A percentile compares a stretch with the other conserved stretches of the same genome.
These are phyloP conservation scores for Umbilicus rupestris DNA, from an alignment of 164 flowering plant species.

Conservation along the genomic window DNA sequence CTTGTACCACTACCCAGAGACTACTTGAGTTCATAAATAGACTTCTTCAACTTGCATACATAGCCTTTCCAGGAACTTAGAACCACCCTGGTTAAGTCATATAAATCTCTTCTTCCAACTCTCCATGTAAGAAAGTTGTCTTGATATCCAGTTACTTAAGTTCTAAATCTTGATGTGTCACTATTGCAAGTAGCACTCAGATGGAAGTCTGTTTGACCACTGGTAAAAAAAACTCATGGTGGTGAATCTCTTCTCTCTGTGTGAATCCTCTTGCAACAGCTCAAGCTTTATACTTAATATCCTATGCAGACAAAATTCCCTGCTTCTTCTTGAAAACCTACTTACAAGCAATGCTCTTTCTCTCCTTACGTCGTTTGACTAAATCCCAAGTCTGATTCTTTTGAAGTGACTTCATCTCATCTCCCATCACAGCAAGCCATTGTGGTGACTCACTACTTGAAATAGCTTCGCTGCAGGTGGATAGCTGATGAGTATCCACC, in stretches of 20 bases:
- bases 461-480: not conserved
- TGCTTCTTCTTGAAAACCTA: not conserved
- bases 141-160: too few relatives aligned
- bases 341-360: not conserved
- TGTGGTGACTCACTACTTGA: not conserved
- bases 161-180: too few relatives aligned
- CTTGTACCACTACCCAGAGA: too few relatives aligned
- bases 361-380: not conserved
- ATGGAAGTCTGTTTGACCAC: too few relatives aligned
- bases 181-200: too few relatives aligned
- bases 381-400: not conserved
- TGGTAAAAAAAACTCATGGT: too few relatives aligned
- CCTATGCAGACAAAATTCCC: not conserved
- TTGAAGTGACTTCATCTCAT: not conserved
- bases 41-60: slow-evolving; percentile 3
- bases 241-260: too few relatives aligned
- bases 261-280: not conserved
- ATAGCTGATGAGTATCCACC: not conserved
- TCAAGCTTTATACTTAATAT: not conserved
- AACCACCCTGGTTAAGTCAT: too few relatives aligned
- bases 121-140: too few relatives aligned
- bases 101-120: too few relatives aligned
- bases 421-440: not conserved
- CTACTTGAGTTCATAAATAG: not conserved
- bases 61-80: too few relatives aligned